Evolutionary conservation across 768 basidiomycete genomes (phyloP), one percentile per base, ranked within the genome.

Genomic region (Hypholoma sublateritium): DNA sequence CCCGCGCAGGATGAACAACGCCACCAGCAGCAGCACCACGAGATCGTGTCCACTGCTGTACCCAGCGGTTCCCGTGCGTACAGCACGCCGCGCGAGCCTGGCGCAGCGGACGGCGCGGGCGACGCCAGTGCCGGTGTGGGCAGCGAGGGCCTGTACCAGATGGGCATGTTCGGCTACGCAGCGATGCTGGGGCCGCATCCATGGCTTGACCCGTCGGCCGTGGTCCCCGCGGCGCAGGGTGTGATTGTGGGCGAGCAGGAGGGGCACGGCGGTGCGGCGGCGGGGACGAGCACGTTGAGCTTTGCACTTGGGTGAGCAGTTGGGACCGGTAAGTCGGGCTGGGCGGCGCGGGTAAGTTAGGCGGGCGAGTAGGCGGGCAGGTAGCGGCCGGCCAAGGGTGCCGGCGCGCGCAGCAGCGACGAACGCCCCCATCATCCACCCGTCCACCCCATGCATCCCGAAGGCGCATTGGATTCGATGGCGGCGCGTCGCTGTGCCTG

Each of bases 281-380:
- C 56, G 50, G 56, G 58, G 42, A 61, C 60, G 43, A 66, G 65
- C 35, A 66, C 62, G 22, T 47, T 64, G 57, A 63, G 61, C 51
- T 66, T 60, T 56, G 65, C 62, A 2, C 57, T 66, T 22, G 65
- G 62, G 21, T 66, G 41, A 57, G 16, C 25, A 17, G 37, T 62
- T 34, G 35, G 21, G 22, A 28, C 39, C 12, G 16, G 39, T 17
- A 41, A 41, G 39, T 32, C 28, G 28, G 5, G 5, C 28, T 32
- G 28, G 28, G 28, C 28, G 28, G 28, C 28, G 28, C 28, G 5
- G 28, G 28, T 32, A 32, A 32, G 28, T 32, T 32, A 32, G 28
- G 28, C 28, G 5, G 9, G 28, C 9, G 28, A 32, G 5, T 9
- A 9, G 28, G 28, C 28, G 9, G 28, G 28, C 28, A 32, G 28